Base-by-base conservation (phyloP, 441 rosid species). In the Jatropha multifida region DNA sequence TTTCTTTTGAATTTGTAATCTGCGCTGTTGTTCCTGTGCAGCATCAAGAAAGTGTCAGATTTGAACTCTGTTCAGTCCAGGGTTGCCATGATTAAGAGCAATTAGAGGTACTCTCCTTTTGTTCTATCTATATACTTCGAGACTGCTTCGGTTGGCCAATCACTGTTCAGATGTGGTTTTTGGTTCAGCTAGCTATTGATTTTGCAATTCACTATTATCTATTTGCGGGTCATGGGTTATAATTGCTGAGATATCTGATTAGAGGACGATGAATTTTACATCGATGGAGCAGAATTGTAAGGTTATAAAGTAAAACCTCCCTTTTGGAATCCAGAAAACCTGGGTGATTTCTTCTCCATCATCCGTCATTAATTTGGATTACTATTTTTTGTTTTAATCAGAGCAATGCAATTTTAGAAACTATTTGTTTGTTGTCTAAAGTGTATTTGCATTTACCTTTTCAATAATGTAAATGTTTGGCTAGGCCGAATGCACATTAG, bases 11-110 rank as follows among this genome's bases (percentile, higher is more conserved):
- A 17, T 26, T 41, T 58, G 27, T 59, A 38, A 56, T 13, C 37
- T 58, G 15, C 13, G 11, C 27, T 55, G 42, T 68, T 63, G 54
- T 18, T 23, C 56, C 13, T 40, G 67, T 78, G 81, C 83, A 87
- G 90, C 72, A 78, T 87, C 74, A 83, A 68, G 80, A 77, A 70
- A 71, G 70, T 12, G 38, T 52, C 78, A 52, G 82, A 66, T 72
- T 73, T 85, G 68, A 70, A 66, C 13, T 76, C 78, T 27, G 42
- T 86, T 68, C 78, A 71, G 15, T 77, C 77, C 9, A 79, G 76
- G 77, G 69, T 79, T 14, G 56, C 9, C 27, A 65, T 65, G 65
- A 61, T 32, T 76, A 56, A 61, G 38, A 23, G 13, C 40, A 37
- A 38, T 42, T 71, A 17, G 41, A 40, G 23, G 73, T 62, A 42